Base-by-base conservation (phyloP, 2,329 filamentous ascomycete species). In the Ustulina deusta region DNA sequence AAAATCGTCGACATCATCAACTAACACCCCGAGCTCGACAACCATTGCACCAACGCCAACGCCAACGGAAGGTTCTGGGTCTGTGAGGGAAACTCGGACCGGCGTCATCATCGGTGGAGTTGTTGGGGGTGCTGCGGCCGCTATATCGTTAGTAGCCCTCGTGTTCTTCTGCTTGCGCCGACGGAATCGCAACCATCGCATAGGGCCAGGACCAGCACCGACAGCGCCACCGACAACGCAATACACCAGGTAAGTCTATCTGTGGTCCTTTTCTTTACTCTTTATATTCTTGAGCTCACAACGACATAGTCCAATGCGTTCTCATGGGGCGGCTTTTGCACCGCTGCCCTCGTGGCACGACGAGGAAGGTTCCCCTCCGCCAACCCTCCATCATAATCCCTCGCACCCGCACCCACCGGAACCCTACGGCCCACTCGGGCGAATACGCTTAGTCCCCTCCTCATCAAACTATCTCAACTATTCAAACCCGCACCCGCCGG, bases 91-190 rank as follows among this genome's bases (percentile, higher is more conserved):
- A 34, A 68, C 63, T 2, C 73, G 74, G 42, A 82, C 81, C 0
- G 85, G 84, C 1, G 83, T 83, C 44, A 86, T 89, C 38, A 81
- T 88, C 2, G 87, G 87, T 29, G 86, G 85, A 13, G 82, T 81
- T 17, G 80, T 89, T 46, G 83, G 84, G n/a, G 85, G 84, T 17
- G 78, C 86, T 0, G 85, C 83, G 5, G 79, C 81, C 6, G 68
- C 87, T 6, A 68, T 81, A 6, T 81, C 81, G 0, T 69, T 86
- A 0, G 76, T 74, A 22, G 73, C 85, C 58, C 61, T 69, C 11
- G 54, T 57, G 20, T 68, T 71, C 51, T 86, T 81, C 71, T 77
- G 84, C 58, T 77, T 82, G 74, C 81, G 82, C 54, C 82, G 82
- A 42, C 81, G 79, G 57, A 79, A 78, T 59, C 76, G 78, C 60